Base-by-base conservation (phyloP, 768 basidiomycete genomes). In the Lanmaoa pseudosensibilis region DNA sequence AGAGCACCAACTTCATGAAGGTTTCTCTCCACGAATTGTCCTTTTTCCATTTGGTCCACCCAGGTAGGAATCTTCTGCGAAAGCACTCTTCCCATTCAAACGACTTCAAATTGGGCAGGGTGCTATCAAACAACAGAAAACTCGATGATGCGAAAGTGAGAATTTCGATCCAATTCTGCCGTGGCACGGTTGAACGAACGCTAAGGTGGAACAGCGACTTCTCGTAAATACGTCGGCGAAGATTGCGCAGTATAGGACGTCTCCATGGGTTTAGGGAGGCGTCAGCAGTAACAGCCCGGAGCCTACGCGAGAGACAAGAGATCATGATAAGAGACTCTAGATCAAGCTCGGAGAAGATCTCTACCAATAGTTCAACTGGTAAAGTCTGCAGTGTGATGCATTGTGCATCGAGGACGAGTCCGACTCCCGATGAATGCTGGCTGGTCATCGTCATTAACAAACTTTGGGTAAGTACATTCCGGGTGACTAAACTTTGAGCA, bases 101-200 rank as follows among this genome's bases (percentile, higher is more conserved):
- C 13, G 82, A 75, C 59, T 72, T 81, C 58, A 92, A 73, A 64
- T 87, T 86, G 8, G 90, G 90, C 33, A 89, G 70, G 9, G 87
- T 85, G 25, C 83, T 75, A 43, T 88, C 81, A 63, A 83, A 87
- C 9, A 92, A 74, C 38, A 92, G 76, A 69, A 85, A 90, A 5
- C 76, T 65, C 0, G 89, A 77, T 30, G 74, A 72, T 13, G 86
- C 90, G 16, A 83, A 70, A n/a, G 80, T 79, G 48, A 91, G 68
- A 34, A 92, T 84, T 54, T 90, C 87, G 48, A 92, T 78, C 86
- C 88, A 92, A 65, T 92, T 92, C 52, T 87, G 84, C 45, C 86
- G 78, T 5, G 90, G 90, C 1, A 92, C 85, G 36, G 74, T 83
- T 34, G 73, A 73, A 33, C 83, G 83, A 33, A 87, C 80, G 62